Conservation (phyloP, 2,329 filamentous ascomycete species). For the Setomelanomma holmii region DNA sequence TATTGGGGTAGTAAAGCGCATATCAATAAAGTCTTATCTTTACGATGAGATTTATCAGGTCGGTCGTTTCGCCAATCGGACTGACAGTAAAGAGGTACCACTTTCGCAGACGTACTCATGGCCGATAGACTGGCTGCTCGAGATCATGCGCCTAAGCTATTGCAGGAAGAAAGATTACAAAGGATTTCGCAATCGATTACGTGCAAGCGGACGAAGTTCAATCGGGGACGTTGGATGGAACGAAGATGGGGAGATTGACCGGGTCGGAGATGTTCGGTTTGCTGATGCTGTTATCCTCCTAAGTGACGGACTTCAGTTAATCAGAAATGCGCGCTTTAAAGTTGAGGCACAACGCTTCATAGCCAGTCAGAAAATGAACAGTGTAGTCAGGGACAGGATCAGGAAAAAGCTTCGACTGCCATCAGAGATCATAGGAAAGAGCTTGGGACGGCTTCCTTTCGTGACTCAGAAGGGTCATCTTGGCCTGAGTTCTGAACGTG, state of each 20-base stretch:
- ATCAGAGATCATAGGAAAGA: constrained; percentile 14
- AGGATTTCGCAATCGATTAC: constrained; percentile 7
- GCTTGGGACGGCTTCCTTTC: constrained; percentile 11
- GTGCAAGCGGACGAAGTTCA: constrained; percentile 4
- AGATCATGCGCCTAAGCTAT: constrained; percentile 14
- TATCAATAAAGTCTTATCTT: background rate
- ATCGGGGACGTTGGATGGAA: constrained; percentile 6
- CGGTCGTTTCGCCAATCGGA: background rate
- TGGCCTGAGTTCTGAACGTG: constrained; percentile 11
- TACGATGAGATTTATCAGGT: background rate
- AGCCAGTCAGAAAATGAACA: no score
- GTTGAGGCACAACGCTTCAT: no score
- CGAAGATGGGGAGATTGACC: background rate
- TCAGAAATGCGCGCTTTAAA: no score
- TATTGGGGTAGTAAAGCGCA: background rate
- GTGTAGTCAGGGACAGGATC: no score
- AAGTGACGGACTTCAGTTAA: background rate
- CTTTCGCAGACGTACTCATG: constrained; percentile 3
- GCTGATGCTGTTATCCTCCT: background rate
- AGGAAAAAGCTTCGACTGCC: no score
- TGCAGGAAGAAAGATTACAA: constrained; percentile 1
- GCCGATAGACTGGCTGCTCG: constrained; percentile 12
- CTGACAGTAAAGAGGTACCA: background rate
- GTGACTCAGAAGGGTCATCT: constrained; percentile 19
- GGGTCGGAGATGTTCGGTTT: background rate